A percentile compares a stretch with the other conserved stretches of the same genome.
These are phyloP conservation scores for Albugo candida DNA, from an alignment of 352 stramenopile genomes.

Conservation along the genomic window DNA sequence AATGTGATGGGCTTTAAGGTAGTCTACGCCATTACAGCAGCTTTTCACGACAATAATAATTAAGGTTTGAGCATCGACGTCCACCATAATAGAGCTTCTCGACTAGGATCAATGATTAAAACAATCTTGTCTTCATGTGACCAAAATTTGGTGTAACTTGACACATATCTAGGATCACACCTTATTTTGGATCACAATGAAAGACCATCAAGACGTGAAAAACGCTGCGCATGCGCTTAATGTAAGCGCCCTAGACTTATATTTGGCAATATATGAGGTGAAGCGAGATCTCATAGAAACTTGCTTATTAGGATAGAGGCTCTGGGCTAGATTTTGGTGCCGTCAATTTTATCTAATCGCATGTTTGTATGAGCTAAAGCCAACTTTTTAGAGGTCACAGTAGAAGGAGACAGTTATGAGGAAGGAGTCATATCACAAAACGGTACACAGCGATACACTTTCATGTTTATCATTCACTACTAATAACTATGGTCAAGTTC, in stretches of 20 bases:
- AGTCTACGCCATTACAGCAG: no score
- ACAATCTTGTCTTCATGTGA: no score
- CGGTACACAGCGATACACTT: conserved; percentile 8
- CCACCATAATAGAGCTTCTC: no score
- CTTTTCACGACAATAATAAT: no score
- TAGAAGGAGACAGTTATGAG: conserved; percentile 32
- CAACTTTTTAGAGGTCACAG: conserved; percentile 63
- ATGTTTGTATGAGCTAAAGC: neutral
- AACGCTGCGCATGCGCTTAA: conserved; percentile 30
- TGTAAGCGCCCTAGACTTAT: conserved; percentile 2
- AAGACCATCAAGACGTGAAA: conserved; percentile 14
- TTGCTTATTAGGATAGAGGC: conserved; percentile 26
- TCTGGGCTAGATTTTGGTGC: conserved; percentile 53
- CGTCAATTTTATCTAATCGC: neutral
- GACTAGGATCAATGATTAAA: no score
- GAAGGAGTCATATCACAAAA: conserved; percentile 58
- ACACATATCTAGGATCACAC: no score
- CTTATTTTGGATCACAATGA: no score
- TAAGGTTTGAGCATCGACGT: no score
- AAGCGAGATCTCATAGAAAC: neutral
- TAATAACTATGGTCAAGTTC: neutral
- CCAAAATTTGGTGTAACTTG: no score
- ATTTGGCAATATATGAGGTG: conserved; percentile 1
- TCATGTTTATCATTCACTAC: neutral
- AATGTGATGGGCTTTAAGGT: no score